Base-by-base conservation (phyloP, 2,329 filamentous ascomycete genomes). In the Coniella vitis region DNA sequence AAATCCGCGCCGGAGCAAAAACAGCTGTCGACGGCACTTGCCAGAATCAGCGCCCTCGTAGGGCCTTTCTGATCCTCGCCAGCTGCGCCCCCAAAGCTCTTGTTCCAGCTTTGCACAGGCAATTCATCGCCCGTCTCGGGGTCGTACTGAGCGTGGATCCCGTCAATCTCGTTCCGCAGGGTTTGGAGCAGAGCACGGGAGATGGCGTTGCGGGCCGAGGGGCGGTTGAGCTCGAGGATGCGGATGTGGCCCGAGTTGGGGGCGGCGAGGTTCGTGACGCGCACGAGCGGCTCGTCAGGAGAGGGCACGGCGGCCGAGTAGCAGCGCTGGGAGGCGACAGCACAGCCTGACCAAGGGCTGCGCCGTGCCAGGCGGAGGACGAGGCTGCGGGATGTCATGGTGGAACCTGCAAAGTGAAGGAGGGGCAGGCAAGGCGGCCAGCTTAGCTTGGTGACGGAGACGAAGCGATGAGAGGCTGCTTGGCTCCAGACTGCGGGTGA, bases 1-100 rank as follows among this genome's bases (percentile, higher is more conserved):
- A 98, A 69, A 63, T 98, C 93, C 4, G 93, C 93, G 34, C 93
- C 93, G 0, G 93, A 89, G 67, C 93, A 98, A 66, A 98, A 98
- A 59, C 83, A 86, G 20, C 80, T 75, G 58, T 96, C 88, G n/a
- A 88, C 78, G 36, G 88, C 87, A 61, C 87, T 94, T 10, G 88
- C 86, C 14, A 98, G 60, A 36, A 98, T 80, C 57, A 98, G 65
- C 2, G 87, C 91, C 56, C 93, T 74, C 14, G 90, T 96, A 0
- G 77, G 76, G 0, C 75, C 76, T 53, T 66, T 71, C 54, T 72
- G 57, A 50, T 72, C 69, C 4, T 64, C 59, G 0, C 69, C 70
- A 3, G 70, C 70, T 0, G 64, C 63, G 31, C 74, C 73, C 22
- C 71, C 74, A 49, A 74, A 76, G 25, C 64, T 60, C 55, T 63